Base-by-base conservation (phyloP, 2,329 filamentous ascomycete genomes). In the Talaromyces verruculosus region DNA sequence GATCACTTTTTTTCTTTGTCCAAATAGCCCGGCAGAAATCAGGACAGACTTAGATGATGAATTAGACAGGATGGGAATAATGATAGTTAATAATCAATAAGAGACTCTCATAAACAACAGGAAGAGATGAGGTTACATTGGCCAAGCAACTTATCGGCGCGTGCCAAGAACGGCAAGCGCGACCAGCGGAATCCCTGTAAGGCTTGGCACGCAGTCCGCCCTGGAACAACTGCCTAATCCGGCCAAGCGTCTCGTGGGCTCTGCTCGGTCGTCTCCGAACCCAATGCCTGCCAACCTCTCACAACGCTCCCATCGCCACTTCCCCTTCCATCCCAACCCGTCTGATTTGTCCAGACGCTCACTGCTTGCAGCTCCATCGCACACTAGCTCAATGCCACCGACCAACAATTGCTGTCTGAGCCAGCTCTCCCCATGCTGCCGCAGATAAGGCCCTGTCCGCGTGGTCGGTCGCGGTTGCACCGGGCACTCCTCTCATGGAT, bases 181-280 rank as follows among this genome's bases (percentile, higher is more conserved):
- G 37, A 25, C 19, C 37, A 33, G 39, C 57, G 37, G 39, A 60
- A 60, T n/a, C 19, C 39, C 15, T 17, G 0, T 2, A 7, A 30
- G 22, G 15, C 39, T 60, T 41, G 57, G 57, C 57, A 8, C 22
- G 22, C 35, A 3, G 11, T 33, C 35, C 39, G 57, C 39, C 28
- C 37, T 60, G 57, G 57, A 60, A 60, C 13, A 60, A 45, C 57
- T 60, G 22, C 57, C 57, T 60, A 60, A 43, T 45, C 7, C 57
- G 57, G 57, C 39, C 57, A 45, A 45, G 57, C n/a, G 37, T 35
- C 62, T 11, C 62, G 25, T 64, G 62, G 35, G 19, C 39, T 28
- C 30, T 33, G 51, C 7, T 57, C 53, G 53, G 33, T 53, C 28
- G 49, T 53, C 49, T n/a, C 49, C 49, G 49, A 53, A 33, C 6